Evolutionary conservation across 2,329 filamentous ascomycete species (phyloP), one percentile per base, ranked within the genome.

Genomic region (Ophiostoma montium): DNA sequence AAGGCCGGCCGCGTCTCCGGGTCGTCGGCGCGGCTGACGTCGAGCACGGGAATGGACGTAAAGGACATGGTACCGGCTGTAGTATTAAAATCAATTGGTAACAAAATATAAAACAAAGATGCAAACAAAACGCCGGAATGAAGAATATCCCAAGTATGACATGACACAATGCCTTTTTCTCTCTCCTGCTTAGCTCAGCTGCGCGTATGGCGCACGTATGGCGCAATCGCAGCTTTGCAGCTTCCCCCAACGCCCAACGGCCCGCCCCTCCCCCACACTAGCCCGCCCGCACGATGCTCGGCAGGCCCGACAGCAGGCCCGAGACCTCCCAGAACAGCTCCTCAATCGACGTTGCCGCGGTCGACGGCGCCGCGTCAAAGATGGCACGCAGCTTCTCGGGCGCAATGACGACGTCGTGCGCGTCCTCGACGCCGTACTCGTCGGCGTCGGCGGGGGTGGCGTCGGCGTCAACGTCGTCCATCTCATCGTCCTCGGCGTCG

Each of bases 291-390:
- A 53, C 49, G 5, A 53, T 32, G 42, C 39, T 48, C 44, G 52
- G 49, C 49, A 51, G 42, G 16, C 52, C 50, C 19, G 75, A 73
- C 60, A 84, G 78, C 54, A 86, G 60, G 5, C 69, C 75, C 12
- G 82, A 75, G 35, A 90, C 80, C 62, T 80, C 77, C 62, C 82
- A 79, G 60, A 89, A 88, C 67, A 86, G 74, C 54, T 87, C 84
- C 62, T 83, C 78, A 19, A 89, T 75, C 11, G 82, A 77, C 19
- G 82, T 80, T 58, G 83, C 73, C 0, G 82, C 80, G 59, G 83
- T 84, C 3, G 80, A 75, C 2, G 81, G 78, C 2, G 78, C 78
- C 13, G 73, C 70, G 54, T 87, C 81, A 55, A 89, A 87, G 35
- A 89, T 74, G 46, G 78, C 72, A 6, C 82, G 72, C 48, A 89